Evolutionary conservation across 2,329 filamentous ascomycete species (phyloP), one percentile per base, ranked within the genome.

Genomic region (Cordyceps militaris): DNA sequence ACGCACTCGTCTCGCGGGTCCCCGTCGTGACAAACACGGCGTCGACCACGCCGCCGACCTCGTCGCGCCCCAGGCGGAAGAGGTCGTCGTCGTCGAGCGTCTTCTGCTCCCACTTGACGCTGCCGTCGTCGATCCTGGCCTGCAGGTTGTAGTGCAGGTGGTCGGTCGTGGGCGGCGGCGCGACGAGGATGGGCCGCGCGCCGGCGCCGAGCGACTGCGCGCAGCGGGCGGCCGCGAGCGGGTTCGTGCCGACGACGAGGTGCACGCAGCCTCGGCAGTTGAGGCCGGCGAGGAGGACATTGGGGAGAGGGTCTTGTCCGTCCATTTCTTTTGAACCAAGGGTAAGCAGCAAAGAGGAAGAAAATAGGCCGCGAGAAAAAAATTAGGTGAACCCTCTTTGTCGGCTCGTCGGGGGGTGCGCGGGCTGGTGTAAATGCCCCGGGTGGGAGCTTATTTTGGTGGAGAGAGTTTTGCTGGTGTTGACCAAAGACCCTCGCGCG

Each of bases 191-290:
- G 0, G 94, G 91, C 48, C 73, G 83, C 51, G 94, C 94, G 65
- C 93, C 93, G 16, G 90, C 88, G 66, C 87, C 83, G 52, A 97
- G 73, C 3, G 90, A 92, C 67, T 90, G 89, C 13, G 81, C 76
- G 74, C 89, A 95, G 65, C 94, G 84, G 32, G 91, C 83, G 54
- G 88, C 87, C n/a, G 94, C 93, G 42, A 99, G 81, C 14, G 93
- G 85, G 66, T 92, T 94, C 34, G 87, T 86, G 59, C 94, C 94
- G 62, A 97, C 73, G 66, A 99, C 83, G 59, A 99, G 79, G 70
- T 99, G 94, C 42, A 92, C 72, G 67, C 90, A 87, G 49, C 76
- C 80, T 52, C 79, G 79, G 66, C 84, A 86, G 69, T 91, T 85
- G 63, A 87, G 79, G 50, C 88, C 85, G 47, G 88, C 87, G 49